phyloP scores from a whole-genome alignment of 495 filamentous ascomycete genomes.

The Aspergillus sclerotiicarbonarius region DNA sequence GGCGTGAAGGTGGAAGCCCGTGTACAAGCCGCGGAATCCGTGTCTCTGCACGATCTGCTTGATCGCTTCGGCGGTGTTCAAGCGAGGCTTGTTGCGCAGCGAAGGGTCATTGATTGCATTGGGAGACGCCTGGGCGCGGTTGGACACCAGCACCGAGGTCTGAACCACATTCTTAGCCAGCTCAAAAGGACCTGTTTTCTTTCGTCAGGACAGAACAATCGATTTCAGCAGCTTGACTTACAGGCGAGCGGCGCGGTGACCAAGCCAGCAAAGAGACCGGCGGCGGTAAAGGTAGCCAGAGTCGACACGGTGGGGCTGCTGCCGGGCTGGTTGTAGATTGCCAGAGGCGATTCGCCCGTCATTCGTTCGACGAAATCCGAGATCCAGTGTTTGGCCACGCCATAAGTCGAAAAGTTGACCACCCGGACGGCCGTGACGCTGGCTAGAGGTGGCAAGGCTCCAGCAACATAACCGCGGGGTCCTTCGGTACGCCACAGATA shows the following conservation, averaged over 20 bases:
- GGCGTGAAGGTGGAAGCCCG: slow-evolving; percentile 77
- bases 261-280: slow-evolving; percentile 76
- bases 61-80: slow-evolving; percentile 78
- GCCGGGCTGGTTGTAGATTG: slow-evolving; percentile 66
- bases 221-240: slow-evolving; percentile 39
- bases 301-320: slow-evolving; percentile 67
- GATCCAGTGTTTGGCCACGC: slow-evolving; percentile 74
- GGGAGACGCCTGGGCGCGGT: slow-evolving; percentile 58
- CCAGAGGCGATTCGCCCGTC: slow-evolving; percentile 68
- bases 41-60: slow-evolving; percentile 74
- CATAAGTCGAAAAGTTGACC: slow-evolving; percentile 91
- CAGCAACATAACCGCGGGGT: slow-evolving; percentile 47
- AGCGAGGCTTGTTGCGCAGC: slow-evolving; percentile 67
- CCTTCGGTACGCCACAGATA: slow-evolving; percentile 49
- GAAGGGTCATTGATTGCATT: slow-evolving; percentile 56
- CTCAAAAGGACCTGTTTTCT: slow-evolving; percentile 75
- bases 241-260: slow-evolving; percentile 82
- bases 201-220: background rate
- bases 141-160: slow-evolving; percentile 78
- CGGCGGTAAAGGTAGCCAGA: slow-evolving; percentile 70
- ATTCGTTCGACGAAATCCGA: slow-evolving; percentile 47
- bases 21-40: slow-evolving; percentile 78
- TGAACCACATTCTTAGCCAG: slow-evolving; percentile 91
- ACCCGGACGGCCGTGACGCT: slow-evolving; percentile 89
- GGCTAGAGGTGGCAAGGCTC: slow-evolving; percentile 73